Evolutionary conservation across 495 filamentous ascomycete species (phyloP), one percentile per base, ranked within the genome.

Genomic region (Xylaria telfairii): DNA sequence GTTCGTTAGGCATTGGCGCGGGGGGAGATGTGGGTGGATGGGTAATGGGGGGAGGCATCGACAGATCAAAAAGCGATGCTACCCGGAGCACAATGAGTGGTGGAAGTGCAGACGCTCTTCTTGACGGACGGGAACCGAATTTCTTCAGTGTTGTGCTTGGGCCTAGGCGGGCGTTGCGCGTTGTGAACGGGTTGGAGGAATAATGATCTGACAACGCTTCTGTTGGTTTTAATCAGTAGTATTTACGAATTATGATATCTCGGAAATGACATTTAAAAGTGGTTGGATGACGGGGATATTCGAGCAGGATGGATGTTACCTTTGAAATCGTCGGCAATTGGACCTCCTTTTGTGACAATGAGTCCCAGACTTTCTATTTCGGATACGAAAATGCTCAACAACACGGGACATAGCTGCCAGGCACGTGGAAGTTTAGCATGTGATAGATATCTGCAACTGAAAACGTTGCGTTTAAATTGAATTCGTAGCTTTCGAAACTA

Each of bases 61-160:
- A 64, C 19, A 72, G 70, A 17, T 74, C 77, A 30, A 79, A 77
- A 60, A 82, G 75, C 61, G 77, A 78, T 70, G 74, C 73, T 74
- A 84, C 75, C 24, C 64, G 72, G 39, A 82, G 79, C 37, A 77
- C 76, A 15, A 81, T 63, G 69, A 81, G 78, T 67, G 74, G 74
- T 59, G 74, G 77, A 70, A 78, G 79, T 51, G 78, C 81, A 30
- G 88, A 90, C 73, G 83, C 90, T 72, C 74, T 93, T 71, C 61
- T 92, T 42, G 82, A 83, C 6, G 89, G 88, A 28, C 82, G 85
- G 73, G 90, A 93, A 76, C 92, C 92, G 74, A 92, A 86, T 67
- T 94, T 93, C 75, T 89, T 92, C 72, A 91, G 88, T 53, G 91
- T 93, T 24, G 77, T 93, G 73, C 73, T 93, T 78, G 90, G 90